Conservation (phyloP, 1,139 yeast genomes). For the Nematodospora anomalae region DNA sequence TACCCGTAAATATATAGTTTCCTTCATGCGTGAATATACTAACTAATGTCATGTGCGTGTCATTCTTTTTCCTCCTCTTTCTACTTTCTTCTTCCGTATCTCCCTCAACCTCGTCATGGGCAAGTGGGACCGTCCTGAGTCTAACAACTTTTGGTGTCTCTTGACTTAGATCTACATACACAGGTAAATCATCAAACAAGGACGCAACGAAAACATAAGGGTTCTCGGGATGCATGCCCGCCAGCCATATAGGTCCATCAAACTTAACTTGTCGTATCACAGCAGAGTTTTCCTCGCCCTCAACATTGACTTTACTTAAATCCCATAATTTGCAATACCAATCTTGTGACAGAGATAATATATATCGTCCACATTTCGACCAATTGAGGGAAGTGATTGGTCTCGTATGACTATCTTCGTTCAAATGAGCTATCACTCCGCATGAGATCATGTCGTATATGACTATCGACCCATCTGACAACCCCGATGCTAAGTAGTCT, state of each 20-base stretch:
- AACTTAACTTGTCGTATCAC: slow-evolving; percentile 50
- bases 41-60: slow-evolving; percentile 32
- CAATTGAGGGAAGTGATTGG: slow-evolving; percentile 77
- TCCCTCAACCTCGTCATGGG: slow-evolving; percentile 17
- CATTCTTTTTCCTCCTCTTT: slow-evolving; percentile 15
- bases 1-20: slow-evolving; percentile 64
- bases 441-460: slow-evolving; percentile 70
- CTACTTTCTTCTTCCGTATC: slow-evolving; percentile 20
- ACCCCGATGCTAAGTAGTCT: slow-evolving; percentile 86
- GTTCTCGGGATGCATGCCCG: slow-evolving; percentile 54
- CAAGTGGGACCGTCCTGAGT: slow-evolving; percentile 30
- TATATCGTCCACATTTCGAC: slow-evolving; percentile 71
- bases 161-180: slow-evolving; percentile 49
- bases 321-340: slow-evolving; percentile 89
- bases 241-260: slow-evolving; percentile 75
- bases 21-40: slow-evolving; percentile 45
- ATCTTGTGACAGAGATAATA: slow-evolving; percentile 78
- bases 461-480: slow-evolving; percentile 74
- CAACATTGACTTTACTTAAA: slow-evolving; percentile 37
- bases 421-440: slow-evolving; percentile 53
- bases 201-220: slow-evolving; percentile 47
- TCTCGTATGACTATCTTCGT: slow-evolving; percentile 62
- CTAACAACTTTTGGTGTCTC: slow-evolving; percentile 27
- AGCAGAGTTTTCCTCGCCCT: slow-evolving; percentile 18
- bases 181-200: slow-evolving; percentile 54